Percentiles rank a stretch among this genome's conserved stretches.
Evolutionary conservation across 495 filamentous ascomycete species (phyloP).

Genomic region (Trypethelium eluteriae): DNA sequence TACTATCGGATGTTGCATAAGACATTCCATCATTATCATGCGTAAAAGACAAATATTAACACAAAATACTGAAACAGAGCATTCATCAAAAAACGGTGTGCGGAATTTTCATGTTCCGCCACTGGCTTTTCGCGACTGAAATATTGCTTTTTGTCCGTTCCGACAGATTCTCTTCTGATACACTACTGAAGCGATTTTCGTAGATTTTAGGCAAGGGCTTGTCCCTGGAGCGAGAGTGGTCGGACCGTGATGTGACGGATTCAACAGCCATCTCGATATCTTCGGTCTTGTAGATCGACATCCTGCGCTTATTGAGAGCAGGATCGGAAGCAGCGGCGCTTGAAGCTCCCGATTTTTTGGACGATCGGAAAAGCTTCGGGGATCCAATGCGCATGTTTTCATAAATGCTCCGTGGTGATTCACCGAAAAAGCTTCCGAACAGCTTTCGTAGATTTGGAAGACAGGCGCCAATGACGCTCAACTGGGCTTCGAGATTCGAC

Average conservation of each 20-base stretch:
- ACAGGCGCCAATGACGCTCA: conserved; percentile 28
- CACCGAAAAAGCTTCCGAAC: conserved; percentile 14
- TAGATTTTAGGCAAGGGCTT: conserved; percentile 1
- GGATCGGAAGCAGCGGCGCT: background rate
- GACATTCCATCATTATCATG: background rate
- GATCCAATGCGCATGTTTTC: background rate
- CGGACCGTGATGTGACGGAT: background rate
- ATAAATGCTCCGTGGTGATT: background rate
- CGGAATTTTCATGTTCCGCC: conserved; percentile 2
- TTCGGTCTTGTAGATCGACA: conserved; percentile 1
- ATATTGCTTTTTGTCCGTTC: background rate
- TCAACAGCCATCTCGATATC: conserved; percentile 6
- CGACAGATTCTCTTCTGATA: background rate
- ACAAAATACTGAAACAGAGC: background rate
- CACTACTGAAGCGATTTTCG: background rate
- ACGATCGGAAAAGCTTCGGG: background rate
- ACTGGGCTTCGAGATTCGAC: conserved; percentile 26
- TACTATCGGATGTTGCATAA: background rate
- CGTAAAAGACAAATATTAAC: background rate
- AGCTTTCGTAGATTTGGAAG: conserved; percentile 22
- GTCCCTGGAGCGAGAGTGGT: background rate
- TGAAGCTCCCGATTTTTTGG: background rate
- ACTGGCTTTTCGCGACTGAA: background rate
- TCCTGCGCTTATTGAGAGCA: background rate
- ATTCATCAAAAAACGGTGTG: conserved; percentile 3